Evolutionary conservation across 2,329 filamentous ascomycete genomes (phyloP).

Genomic region (Colletotrichum sp.): DNA sequence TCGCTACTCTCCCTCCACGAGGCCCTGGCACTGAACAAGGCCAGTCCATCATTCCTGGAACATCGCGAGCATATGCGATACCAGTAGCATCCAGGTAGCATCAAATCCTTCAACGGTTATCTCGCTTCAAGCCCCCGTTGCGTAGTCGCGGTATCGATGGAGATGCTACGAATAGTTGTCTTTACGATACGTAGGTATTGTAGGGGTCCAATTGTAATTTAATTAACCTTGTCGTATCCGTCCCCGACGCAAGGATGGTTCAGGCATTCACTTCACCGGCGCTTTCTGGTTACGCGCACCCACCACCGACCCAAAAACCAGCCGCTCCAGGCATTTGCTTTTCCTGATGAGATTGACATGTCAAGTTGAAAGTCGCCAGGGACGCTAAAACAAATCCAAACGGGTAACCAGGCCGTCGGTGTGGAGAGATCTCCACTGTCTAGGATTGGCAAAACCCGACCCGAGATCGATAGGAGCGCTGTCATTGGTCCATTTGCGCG

Average conservation of each 20-base stretch:
- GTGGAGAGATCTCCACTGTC: neutral
- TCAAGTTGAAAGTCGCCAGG: neutral
- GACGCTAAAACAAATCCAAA: neutral
- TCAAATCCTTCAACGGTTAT: neutral
- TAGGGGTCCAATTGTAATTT: neutral
- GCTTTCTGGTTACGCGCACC: neutral
- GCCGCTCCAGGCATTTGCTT: neutral
- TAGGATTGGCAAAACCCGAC: neutral
- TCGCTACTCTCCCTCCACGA: neutral
- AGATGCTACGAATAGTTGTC: neutral
- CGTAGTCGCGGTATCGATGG: neutral
- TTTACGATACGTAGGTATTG: neutral
- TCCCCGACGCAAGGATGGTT: neutral
- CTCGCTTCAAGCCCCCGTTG: neutral
- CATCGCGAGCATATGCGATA: neutral
- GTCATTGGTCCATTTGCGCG: constrained; percentile 13
- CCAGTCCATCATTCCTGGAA: neutral
- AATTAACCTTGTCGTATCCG: neutral
- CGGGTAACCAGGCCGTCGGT: constrained; percentile 11
- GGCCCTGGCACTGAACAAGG: neutral
- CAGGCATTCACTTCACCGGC: neutral
- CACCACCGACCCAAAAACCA: neutral
- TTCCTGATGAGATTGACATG: neutral
- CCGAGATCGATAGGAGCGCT: neutral
- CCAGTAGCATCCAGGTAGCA: neutral